These are phyloP conservation scores for Entophlyctis luteolus DNA, from an alignment of 192 early-diverging fungal species.

Conservation along the genomic window DNA sequence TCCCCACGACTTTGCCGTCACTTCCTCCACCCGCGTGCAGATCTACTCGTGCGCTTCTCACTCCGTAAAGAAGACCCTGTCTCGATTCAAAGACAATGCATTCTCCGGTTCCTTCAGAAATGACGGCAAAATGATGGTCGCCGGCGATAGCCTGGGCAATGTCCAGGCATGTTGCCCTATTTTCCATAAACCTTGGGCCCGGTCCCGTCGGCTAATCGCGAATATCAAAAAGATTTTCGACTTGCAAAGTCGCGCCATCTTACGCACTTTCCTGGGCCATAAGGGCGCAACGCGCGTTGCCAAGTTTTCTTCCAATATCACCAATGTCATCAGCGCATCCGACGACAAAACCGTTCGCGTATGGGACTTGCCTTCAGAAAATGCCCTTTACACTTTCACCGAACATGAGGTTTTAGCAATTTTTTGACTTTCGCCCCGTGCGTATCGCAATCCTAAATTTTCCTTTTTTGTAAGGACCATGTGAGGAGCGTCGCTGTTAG, in stretches of 20 bases:
- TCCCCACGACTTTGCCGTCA: slow-evolving; percentile 87
- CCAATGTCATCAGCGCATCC: slow-evolving; percentile 77
- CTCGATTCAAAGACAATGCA: slow-evolving; percentile 87
- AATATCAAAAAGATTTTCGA: slow-evolving; percentile 47
- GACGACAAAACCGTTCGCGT: slow-evolving; percentile 89
- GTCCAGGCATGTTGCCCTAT: slow-evolving; percentile 57
- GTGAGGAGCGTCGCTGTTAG: slow-evolving; percentile 73
- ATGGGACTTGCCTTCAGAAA: slow-evolving; percentile 90
- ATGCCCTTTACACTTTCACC: slow-evolving; percentile 60
- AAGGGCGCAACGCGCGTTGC: slow-evolving; percentile 72
- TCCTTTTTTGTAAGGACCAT: slow-evolving; percentile 69
- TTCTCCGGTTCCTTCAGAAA: slow-evolving; percentile 72
- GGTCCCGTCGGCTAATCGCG: slow-evolving; percentile 10
- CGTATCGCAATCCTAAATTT: too few relatives aligned
- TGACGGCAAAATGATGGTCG: slow-evolving; percentile 89
- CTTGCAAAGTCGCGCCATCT: slow-evolving; percentile 46
- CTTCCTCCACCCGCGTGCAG: slow-evolving; percentile 85
- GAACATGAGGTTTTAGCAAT: slow-evolving; percentile 54
- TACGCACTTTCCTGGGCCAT: slow-evolving; percentile 62
- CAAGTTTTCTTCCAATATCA: slow-evolving; percentile 74
- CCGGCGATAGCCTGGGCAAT: slow-evolving; percentile 83
- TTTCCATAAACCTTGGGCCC: too few relatives aligned
- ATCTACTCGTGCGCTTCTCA: slow-evolving; percentile 82
- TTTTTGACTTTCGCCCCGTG: neutral
- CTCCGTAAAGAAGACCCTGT: slow-evolving; percentile 83